phyloP scores from a whole-genome alignment of 2,329 filamentous ascomycete genomes.

The Tolypocladium ophioglossoides region DNA sequence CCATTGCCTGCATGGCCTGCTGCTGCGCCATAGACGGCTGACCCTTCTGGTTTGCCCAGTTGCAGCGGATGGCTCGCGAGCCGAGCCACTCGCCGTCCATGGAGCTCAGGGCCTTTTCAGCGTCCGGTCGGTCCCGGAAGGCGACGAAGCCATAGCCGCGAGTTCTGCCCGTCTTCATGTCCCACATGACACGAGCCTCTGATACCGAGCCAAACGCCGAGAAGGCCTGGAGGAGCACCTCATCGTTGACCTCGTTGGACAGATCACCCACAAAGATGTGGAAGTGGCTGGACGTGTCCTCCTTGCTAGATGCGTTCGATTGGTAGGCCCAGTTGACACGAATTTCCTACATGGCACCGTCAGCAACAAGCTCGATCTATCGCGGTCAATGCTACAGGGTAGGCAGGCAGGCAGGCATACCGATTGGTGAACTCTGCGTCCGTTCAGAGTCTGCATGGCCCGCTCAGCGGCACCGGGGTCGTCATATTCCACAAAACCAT shows the following conservation, averaged over 20 bases:
- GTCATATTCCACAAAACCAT: constrained; percentile 98
- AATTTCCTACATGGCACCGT: constrained; percentile 60
- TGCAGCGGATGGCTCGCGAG: constrained; percentile 95
- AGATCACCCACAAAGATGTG: constrained; percentile 98
- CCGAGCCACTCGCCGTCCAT: constrained; percentile 99
- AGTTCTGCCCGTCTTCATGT: constrained; percentile 98
- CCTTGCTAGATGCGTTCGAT: constrained; percentile 86
- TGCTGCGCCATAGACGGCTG: constrained; percentile 97
- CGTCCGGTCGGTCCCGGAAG: constrained; percentile 86
- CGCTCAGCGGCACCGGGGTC: constrained; percentile 93
- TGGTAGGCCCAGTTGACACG: constrained; percentile 99
- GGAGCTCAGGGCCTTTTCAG: constrained; percentile 89
- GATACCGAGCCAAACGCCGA: constrained; percentile 93
- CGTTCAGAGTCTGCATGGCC: constrained; percentile 95
- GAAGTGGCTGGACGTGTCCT: constrained; percentile 96
- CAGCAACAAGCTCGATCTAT: not conserved
- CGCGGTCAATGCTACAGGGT: not conserved
- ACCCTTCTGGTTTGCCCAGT: constrained; percentile 99
- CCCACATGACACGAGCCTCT: constrained; percentile 99
- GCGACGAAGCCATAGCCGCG: constrained; percentile 97
- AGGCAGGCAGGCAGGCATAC: constrained; percentile 34
- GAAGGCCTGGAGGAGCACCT: constrained; percentile 87
- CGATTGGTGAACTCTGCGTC: constrained; percentile 87
- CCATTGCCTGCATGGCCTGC: constrained; percentile 93
- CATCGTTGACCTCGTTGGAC: constrained; percentile 97